Percentiles rank a stretch among this genome's conserved stretches.
Conservation (phyloP, 345 rosid species). For the Boechera retrofracta region DNA sequence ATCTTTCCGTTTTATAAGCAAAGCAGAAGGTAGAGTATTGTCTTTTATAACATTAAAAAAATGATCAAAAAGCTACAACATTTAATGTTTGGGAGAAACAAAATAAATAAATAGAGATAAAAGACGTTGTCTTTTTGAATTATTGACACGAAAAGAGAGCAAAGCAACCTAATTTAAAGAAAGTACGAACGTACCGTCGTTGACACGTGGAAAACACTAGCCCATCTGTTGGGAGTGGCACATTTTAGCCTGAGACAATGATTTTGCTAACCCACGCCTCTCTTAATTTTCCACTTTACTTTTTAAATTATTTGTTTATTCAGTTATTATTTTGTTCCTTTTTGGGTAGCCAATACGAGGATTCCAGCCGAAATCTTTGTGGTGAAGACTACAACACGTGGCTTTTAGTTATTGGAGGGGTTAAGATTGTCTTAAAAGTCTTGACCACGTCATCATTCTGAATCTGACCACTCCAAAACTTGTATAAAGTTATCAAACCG, state of each 20-base stretch:
- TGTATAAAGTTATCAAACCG: neutral
- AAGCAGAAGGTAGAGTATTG: neutral
- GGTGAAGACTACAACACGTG: slow-evolving; percentile 7
- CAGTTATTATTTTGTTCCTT: neutral
- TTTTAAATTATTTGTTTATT: neutral
- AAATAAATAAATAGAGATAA: neutral
- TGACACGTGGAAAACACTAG: slow-evolving; percentile 19
- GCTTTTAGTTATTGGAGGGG: neutral
- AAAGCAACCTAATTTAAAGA: slow-evolving; percentile 35
- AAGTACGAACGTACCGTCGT: slow-evolving; percentile 26
- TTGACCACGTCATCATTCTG: slow-evolving; percentile 22
- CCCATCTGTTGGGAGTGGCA: slow-evolving; percentile 27
- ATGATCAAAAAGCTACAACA: neutral
- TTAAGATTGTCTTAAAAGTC: slow-evolving; percentile 24
- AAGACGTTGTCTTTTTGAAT: slow-evolving; percentile 25
- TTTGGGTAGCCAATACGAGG: slow-evolving; percentile 24
- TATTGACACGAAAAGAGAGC: slow-evolving; percentile 28
- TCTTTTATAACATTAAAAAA: neutral
- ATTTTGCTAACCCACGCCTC: slow-evolving; percentile 42
- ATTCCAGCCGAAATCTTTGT: slow-evolving; percentile 5
- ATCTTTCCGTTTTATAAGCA: slow-evolving; percentile 25
- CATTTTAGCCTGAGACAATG: slow-evolving; percentile 35
- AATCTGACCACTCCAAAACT: neutral
- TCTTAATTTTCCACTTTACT: slow-evolving; percentile 4
- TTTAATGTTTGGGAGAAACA: neutral